phyloP scores from a whole-genome alignment of 176 grass and related monocot genomes.

The Saccharum spontaneum region DNA sequence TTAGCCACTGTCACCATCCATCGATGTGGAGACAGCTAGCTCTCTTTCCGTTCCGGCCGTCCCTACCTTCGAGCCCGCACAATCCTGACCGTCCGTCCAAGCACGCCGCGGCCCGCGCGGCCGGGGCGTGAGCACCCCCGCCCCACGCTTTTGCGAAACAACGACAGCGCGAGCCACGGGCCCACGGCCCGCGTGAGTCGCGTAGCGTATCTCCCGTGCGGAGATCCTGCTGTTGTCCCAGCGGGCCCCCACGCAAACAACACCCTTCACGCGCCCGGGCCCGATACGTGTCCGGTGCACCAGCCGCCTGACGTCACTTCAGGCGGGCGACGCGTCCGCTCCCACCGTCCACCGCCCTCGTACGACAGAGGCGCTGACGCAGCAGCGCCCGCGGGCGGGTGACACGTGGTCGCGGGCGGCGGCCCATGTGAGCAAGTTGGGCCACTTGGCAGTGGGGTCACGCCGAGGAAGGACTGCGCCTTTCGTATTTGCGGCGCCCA shows the following conservation, averaged over 20 bases:
- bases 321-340: neutral
- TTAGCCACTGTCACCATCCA: neutral
- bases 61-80: neutral
- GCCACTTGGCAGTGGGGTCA: constrained; percentile 33
- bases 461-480: neutral
- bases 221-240: constrained; percentile 26
- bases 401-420: constrained; percentile 28
- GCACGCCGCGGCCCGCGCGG: neutral
- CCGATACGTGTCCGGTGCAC: neutral
- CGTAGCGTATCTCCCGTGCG: neutral
- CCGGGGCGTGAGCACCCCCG: neutral
- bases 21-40: constrained; percentile 1
- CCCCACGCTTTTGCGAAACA: neutral
- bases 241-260: neutral
- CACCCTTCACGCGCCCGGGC: neutral
- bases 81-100: constrained; percentile 24
- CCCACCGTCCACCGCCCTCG: neutral
- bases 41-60: neutral
- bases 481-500: neutral
- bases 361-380: constrained; percentile 13
- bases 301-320: neutral
- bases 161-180: neutral
- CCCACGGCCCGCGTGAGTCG: neutral
- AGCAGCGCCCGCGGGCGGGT: neutral
- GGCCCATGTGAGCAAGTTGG: constrained; percentile 38